Percentiles rank a stretch among this genome's conserved stretches.
phyloP scores from a whole-genome alignment of 106 monocot species.

The Posidonia australis region DNA sequence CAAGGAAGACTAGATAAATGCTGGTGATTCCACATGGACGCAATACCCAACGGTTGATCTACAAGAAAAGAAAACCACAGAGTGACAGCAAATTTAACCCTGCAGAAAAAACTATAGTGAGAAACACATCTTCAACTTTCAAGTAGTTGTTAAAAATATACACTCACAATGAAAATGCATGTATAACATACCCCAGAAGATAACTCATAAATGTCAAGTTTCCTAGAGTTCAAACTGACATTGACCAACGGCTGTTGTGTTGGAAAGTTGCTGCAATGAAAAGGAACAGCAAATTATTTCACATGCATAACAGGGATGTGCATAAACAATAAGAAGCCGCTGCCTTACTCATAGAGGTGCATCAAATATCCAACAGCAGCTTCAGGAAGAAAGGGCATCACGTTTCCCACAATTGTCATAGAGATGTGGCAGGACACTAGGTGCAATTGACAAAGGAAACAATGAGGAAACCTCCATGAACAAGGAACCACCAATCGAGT shows the following conservation, averaged over 20 bases:
- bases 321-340: not conserved
- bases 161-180: not conserved
- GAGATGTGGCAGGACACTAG: slow-evolving; percentile 29
- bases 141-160: not conserved
- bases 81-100: not conserved
- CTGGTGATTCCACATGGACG: not conserved
- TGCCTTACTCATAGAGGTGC: slow-evolving; percentile 15
- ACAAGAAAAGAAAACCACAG: not conserved
- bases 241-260: not conserved
- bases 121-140: too few relatives aligned
- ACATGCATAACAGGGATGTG: too few relatives aligned
- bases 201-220: not conserved
- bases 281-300: not conserved
- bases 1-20: not conserved
- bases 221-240: slow-evolving; percentile 1
- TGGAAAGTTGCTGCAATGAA: slow-evolving; percentile 1
- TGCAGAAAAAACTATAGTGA: not conserved
- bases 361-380: slow-evolving; percentile 24
- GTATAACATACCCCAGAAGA: not conserved
- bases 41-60: not conserved
- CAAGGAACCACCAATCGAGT: slow-evolving; percentile 67
- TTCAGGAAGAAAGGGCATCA: slow-evolving; percentile 37
- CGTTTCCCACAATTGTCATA: slow-evolving; percentile 32
- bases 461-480: slow-evolving; percentile 45
- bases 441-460: slow-evolving; percentile 81